Conservation (phyloP, 2,329 filamentous ascomycete genomes). For the Blastomyces gilchristii region DNA sequence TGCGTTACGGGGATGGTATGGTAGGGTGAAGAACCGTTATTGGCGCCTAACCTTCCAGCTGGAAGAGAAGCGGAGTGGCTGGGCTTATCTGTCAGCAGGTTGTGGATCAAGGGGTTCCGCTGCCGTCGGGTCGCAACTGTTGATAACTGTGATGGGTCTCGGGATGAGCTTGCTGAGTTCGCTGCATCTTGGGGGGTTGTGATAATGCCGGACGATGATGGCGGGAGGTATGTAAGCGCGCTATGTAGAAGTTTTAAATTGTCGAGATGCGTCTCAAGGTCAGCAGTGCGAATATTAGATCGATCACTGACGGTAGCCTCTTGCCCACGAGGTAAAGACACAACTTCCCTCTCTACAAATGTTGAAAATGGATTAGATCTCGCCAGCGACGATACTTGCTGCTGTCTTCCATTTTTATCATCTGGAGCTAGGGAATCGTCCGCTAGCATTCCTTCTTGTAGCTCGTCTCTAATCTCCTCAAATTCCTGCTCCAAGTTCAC, state of each 20-base stretch:
- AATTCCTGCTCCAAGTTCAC: constrained; percentile 93
- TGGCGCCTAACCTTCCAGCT: constrained; percentile 48
- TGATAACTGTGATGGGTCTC: constrained; percentile 27
- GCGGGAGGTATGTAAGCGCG: constrained; percentile 64
- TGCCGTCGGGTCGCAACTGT: constrained; percentile 49
- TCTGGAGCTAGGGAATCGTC: constrained; percentile 13
- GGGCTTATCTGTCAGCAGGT: constrained; percentile 89
- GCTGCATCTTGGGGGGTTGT: constrained; percentile 80
- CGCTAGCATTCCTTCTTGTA: constrained; percentile 31
- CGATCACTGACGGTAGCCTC: constrained; percentile 10
- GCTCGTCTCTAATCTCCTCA: constrained; percentile 52
- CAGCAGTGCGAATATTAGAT: constrained; percentile 11
- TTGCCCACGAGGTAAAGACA: constrained; percentile 19
- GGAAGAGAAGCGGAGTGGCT: constrained; percentile 86
- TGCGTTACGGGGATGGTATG: constrained; percentile 36
- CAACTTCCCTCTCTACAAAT: constrained; percentile 27
- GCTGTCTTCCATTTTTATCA: constrained; percentile 12
- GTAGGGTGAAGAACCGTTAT: constrained; percentile 25
- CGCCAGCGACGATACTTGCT: constrained; percentile 16
- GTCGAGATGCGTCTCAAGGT: constrained; percentile 45
- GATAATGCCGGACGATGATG: constrained; percentile 76
- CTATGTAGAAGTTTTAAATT: constrained; percentile 66
- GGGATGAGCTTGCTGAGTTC: constrained; percentile 37
- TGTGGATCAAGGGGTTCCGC: constrained; percentile 85
- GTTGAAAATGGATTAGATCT: constrained; percentile 38